Evolutionary conservation across 805 yeast genomes (phyloP), one percentile per base, ranked within the genome.

Genomic region (Candida pseudofarinosa): DNA sequence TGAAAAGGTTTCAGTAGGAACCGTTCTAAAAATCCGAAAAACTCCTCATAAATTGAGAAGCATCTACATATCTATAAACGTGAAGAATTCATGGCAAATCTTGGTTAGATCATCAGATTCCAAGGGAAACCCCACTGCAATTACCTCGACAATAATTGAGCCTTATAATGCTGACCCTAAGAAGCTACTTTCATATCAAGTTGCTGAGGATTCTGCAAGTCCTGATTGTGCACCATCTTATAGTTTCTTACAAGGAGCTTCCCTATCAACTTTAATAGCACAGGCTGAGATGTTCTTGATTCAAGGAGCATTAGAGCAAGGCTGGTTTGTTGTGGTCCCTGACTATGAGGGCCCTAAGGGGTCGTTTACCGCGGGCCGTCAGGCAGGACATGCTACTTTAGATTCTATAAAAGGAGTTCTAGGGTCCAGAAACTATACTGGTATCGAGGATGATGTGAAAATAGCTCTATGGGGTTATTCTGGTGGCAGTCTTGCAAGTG

Each of bases 401-500:
- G 63, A 68, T 42, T 50, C 65, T 1, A 42, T 68, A 16, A 44
- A 66, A 36, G 73, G 62, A 2, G 48, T 55, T 1, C 49, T 66
- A 30, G 32, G 42, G 1, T 41, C 50, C 23, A 37, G 19, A 3
- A 44, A 49, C 26, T 23, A 44, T 4, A 58, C 63, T 6, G 60
- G 61, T 2, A 26, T 59, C 10, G 31, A 44, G 2, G 10, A 44
- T 3, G 49, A 51, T 41, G 60, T 61, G 10, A 45, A 50, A 17
- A 48, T 55, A 3, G 50, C 48, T 10, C 23, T 67, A 37, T 64
- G 65, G 65, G 73, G 73, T 0, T 68, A 61, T 40, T 62, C 69
- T 3, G 73, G 73, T n/a, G 73, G 71, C 7, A 54, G 68, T 1
- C 44, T 66, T 23, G 68, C 73, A 12, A 40, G 64, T 14, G 59